Evolutionary conservation across 2,329 filamentous ascomycete species (phyloP).

Genomic region (Aotearoamyces nothofagi): DNA sequence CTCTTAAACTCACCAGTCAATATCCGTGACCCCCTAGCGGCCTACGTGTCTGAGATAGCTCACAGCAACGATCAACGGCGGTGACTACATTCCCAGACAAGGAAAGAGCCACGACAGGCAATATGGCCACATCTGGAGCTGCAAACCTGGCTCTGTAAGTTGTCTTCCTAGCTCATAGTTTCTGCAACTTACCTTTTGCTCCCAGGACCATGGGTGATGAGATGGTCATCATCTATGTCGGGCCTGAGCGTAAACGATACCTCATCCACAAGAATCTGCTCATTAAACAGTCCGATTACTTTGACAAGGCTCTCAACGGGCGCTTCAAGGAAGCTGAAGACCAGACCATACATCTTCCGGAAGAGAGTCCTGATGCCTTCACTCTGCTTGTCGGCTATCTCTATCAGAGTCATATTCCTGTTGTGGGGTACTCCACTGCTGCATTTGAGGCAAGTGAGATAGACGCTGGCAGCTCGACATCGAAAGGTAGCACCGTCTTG

Average conservation of each 20-base stretch:
- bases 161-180: too few species aligned
- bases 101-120: too few species aligned
- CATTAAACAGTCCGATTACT: conserved; percentile 10
- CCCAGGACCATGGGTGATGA: too few species aligned
- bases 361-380: conserved; percentile 9
- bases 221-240: conserved; percentile 11
- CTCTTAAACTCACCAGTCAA: too few species aligned
- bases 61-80: too few species aligned
- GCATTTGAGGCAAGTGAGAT: not conserved
- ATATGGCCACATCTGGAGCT: too few species aligned
- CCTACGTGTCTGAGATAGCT: too few species aligned
- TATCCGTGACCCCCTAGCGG: too few species aligned
- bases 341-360: conserved; percentile 7
- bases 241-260: conserved; percentile 9
- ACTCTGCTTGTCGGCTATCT: conserved; percentile 10
- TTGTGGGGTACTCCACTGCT: not conserved
- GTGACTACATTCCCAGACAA: too few species aligned
- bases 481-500: too few species aligned
- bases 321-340: conserved; percentile 9
- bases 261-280: conserved; percentile 13
- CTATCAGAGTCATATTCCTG: conserved; percentile 6
- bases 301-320: conserved; percentile 11
- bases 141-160: too few species aligned
- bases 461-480: not conserved
- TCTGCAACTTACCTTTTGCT: too few species aligned